Evolutionary conservation across 768 basidiomycete species (phyloP).

Genomic region (Rhodotorula diobovata): DNA sequence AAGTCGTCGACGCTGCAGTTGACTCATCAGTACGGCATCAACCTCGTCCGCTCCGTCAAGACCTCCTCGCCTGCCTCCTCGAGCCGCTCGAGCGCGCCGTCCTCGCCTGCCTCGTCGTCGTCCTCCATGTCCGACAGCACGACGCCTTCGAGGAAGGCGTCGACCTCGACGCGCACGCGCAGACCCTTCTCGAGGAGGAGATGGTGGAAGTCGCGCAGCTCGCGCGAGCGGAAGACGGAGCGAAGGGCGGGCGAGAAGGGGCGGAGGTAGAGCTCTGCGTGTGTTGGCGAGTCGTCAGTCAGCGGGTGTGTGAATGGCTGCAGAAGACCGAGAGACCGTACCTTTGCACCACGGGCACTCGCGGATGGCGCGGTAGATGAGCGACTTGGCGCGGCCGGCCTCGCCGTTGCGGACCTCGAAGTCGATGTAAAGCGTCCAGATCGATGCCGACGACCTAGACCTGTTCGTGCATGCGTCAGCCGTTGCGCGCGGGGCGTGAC

Average conservation of each 20-base stretch:
- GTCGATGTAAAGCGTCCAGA: constrained; percentile 50
- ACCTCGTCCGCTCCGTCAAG: constrained; percentile 42
- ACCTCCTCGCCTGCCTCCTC: constrained; percentile 44
- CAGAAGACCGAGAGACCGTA: constrained; percentile 5
- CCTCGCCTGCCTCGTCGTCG: constrained; percentile 22
- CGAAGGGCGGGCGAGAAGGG: constrained; percentile 47
- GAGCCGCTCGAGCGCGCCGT: constrained; percentile 10
- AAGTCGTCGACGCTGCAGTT: no score
- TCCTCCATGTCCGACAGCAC: constrained; percentile 28
- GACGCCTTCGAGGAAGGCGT: constrained; percentile 42
- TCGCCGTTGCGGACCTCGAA: constrained; percentile 47
- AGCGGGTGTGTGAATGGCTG: no score
- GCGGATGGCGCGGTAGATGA: constrained; percentile 48
- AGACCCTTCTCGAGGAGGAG: constrained; percentile 49
- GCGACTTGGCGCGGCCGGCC: constrained; percentile 44
- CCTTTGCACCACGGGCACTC: constrained; percentile 48
- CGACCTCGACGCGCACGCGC: constrained; percentile 45
- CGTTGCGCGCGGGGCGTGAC: background rate
- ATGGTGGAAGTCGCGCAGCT: constrained; percentile 48
- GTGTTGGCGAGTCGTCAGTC: no score
- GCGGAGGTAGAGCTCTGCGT: constrained; percentile 48
- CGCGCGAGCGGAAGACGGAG: constrained; percentile 45
- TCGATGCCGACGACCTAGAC: constrained; percentile 43
- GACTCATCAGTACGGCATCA: constrained; percentile 46
- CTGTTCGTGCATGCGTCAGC: constrained; percentile 22